Conservation (phyloP, 768 basidiomycete species). For the Obba rivulosa region DNA sequence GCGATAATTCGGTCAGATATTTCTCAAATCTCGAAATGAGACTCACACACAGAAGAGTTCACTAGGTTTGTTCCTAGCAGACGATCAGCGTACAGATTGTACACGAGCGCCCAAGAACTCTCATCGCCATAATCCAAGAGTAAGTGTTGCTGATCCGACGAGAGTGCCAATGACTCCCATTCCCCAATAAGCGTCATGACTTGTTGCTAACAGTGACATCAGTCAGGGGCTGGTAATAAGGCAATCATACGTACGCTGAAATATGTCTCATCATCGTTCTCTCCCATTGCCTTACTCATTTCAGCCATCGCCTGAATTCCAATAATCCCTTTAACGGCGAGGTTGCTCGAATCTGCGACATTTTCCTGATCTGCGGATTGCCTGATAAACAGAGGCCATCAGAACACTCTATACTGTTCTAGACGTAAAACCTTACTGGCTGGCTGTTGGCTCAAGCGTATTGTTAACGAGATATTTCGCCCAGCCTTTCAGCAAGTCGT, state of each 20-base stretch:
- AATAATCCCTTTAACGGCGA: slow-evolving; percentile 20
- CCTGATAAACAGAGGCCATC: neutral
- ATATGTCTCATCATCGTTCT: slow-evolving; percentile 6
- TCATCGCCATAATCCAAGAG: slow-evolving; percentile 2
- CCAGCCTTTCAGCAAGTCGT: slow-evolving; percentile 18
- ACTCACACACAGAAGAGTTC: slow-evolving; percentile 1
- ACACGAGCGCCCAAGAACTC: slow-evolving; percentile 6
- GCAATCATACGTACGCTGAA: slow-evolving; percentile 8
- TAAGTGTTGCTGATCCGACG: neutral
- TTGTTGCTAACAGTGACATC: neutral
- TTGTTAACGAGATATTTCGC: slow-evolving; percentile 19
- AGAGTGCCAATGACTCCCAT: slow-evolving; percentile 3
- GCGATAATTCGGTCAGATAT: no score
- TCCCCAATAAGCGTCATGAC: neutral
- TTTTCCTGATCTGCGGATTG: slow-evolving; percentile 7
- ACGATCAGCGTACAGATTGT: slow-evolving; percentile 9
- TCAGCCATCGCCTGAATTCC: slow-evolving; percentile 18
- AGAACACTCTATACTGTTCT: neutral
- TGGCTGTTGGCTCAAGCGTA: slow-evolving; percentile 18
- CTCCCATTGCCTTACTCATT: slow-evolving; percentile 10
- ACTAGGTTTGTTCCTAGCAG: slow-evolving; percentile 6
- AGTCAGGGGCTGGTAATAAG: neutral
- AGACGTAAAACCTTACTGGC: slow-evolving; percentile 13
- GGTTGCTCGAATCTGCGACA: slow-evolving; percentile 15
- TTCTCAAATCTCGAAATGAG: no score